Conservation (phyloP, 176 grass and related monocot genomes). For the Carex littledalei region DNA sequence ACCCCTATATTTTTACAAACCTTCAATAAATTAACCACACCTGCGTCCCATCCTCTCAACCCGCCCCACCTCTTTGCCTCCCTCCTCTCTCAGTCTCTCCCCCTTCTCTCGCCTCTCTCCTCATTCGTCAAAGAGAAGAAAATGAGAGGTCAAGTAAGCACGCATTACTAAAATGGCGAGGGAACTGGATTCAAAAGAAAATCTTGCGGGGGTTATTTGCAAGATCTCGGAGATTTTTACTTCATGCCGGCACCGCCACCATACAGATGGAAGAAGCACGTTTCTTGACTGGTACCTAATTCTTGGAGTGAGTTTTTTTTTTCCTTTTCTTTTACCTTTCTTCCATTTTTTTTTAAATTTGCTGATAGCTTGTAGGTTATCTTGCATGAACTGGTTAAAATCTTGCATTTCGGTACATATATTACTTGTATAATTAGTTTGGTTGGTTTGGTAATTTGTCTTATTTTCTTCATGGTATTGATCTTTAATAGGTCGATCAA, state of each 20-base stretch:
- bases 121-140: neutral
- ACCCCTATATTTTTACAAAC: neutral
- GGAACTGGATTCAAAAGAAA: conserved; percentile 31
- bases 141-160: neutral
- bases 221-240: conserved; percentile 49
- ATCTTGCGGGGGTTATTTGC: conserved; percentile 33
- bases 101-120: neutral
- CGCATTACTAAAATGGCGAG: conserved; percentile 27
- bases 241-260: conserved; percentile 48
- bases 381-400: neutral
- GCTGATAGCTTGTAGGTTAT: neutral
- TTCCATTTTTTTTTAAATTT: neutral
- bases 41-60: neutral
- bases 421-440: neutral
- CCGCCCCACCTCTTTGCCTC: neutral
- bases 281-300: conserved; percentile 97
- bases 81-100: neutral
- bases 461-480: neutral
- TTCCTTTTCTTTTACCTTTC: neutral
- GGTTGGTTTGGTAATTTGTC: neutral
- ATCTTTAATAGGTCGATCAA: conserved; percentile 44
- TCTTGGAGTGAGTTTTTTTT: conserved; percentile 49
- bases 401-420: neutral
- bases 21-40: neutral
- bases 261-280: conserved; percentile 21